A percentile compares a stretch with the other conserved stretches of the same genome.
Conservation (phyloP, 495 filamentous ascomycete species). For the Gamarada debralockiae region DNA sequence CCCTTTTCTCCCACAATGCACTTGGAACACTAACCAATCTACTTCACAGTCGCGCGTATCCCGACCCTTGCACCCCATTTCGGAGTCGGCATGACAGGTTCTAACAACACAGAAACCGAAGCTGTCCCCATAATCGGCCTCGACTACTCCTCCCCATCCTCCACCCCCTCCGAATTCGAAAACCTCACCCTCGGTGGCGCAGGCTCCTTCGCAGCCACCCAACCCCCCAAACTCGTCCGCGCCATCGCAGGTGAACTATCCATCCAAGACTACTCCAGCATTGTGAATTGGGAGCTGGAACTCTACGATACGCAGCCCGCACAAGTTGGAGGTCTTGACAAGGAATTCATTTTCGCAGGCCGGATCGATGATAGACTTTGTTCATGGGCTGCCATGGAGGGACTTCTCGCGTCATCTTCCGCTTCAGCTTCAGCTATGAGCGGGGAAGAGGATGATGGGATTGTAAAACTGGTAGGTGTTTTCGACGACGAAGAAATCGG, state of each 20-base stretch:
- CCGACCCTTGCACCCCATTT: slow-evolving; percentile 95
- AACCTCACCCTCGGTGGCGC: slow-evolving; percentile 31
- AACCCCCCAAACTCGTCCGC: slow-evolving; percentile 79
- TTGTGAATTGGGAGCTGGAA: slow-evolving; percentile 97
- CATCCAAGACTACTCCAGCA: slow-evolving; percentile 63
- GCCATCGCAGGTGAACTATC: slow-evolving; percentile 72
- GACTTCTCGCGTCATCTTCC: slow-evolving; percentile 61
- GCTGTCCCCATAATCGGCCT: slow-evolving; percentile 92
- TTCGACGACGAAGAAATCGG: slow-evolving; percentile 98
- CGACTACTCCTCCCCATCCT: slow-evolving; percentile 61
- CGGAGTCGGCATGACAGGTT: slow-evolving; percentile 69
- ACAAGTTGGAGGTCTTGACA: slow-evolving; percentile 77
- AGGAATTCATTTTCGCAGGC: slow-evolving; percentile 92
- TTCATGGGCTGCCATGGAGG: slow-evolving; percentile 87
- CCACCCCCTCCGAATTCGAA: slow-evolving; percentile 29
- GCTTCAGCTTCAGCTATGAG: slow-evolving; percentile 24
- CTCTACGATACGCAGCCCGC: slow-evolving; percentile 90
- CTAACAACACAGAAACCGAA: slow-evolving; percentile 87
- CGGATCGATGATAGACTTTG: slow-evolving; percentile 97
- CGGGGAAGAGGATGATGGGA: slow-evolving; percentile 36
- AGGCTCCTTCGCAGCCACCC: slow-evolving; percentile 71
- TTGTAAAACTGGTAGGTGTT: slow-evolving; percentile 81
- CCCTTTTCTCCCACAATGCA: slow-evolving; percentile 8
- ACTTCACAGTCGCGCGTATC: slow-evolving; percentile 69
- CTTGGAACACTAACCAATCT: neutral